phyloP scores from a whole-genome alignment of 2,329 filamentous ascomycete genomes.

The Sporothrix euskadiensis region DNA sequence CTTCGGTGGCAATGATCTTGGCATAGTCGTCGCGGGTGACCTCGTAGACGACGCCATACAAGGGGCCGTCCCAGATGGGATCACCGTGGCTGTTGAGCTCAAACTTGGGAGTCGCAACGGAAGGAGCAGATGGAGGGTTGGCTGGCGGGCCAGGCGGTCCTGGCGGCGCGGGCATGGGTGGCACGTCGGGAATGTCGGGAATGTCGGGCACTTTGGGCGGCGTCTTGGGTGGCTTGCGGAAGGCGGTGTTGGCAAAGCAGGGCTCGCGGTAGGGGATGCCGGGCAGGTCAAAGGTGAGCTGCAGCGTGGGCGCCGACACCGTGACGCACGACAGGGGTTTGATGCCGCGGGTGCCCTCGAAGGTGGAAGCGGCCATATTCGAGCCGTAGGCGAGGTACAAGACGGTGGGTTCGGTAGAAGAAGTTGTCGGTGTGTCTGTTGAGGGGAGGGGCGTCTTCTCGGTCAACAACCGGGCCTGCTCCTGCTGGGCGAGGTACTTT shows the following conservation, averaged over 20 bases:
- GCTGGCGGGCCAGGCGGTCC: slow-evolving; percentile 26
- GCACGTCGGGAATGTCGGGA: slow-evolving; percentile 22
- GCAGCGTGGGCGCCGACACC: slow-evolving; percentile 75
- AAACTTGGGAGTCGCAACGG: background rate
- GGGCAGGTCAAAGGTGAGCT: slow-evolving; percentile 80
- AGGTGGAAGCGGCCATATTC: slow-evolving; percentile 79
- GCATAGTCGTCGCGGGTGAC: slow-evolving; percentile 80
- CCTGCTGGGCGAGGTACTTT: slow-evolving; percentile 1
- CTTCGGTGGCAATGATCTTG: slow-evolving; percentile 86
- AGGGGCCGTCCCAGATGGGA: slow-evolving; percentile 70
- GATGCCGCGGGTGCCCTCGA: slow-evolving; percentile 75
- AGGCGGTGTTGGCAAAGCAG: slow-evolving; percentile 82
- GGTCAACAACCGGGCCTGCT: background rate
- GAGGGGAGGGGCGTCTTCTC: slow-evolving; percentile 16
- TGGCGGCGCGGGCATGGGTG: slow-evolving; percentile 30
- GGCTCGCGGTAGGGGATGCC: slow-evolving; percentile 86
- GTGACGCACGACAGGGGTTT: slow-evolving; percentile 77
- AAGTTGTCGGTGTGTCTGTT: slow-evolving; percentile 28
- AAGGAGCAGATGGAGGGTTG: background rate
- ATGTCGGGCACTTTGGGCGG: slow-evolving; percentile 27
- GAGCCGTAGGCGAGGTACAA: slow-evolving; percentile 90
- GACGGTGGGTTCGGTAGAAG: slow-evolving; percentile 47
- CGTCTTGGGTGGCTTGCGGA: slow-evolving; percentile 49
- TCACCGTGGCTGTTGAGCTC: slow-evolving; percentile 47
- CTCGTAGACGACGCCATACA: slow-evolving; percentile 94